Base-by-base conservation (phyloP, 2,329 filamentous ascomycete genomes). In the Coniochaeta ligniaria region DNA sequence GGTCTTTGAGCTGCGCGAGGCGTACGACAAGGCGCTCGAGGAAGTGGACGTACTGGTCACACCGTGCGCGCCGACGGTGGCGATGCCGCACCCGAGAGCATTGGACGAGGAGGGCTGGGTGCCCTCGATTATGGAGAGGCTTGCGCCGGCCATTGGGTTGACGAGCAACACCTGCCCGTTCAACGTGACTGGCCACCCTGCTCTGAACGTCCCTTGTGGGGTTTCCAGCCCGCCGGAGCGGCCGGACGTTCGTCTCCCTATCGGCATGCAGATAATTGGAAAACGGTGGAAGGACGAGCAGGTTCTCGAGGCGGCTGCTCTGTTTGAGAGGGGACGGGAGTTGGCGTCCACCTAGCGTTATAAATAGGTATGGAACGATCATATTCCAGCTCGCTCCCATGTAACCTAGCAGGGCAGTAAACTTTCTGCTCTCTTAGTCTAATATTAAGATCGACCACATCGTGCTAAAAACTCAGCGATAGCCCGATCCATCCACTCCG, bases 171-270 rank as follows among this genome's bases (percentile, higher is more conserved):
- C 79, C 0, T 76, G 74, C 43, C 74, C 77, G 2, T 81, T 82
- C 66, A 81, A 82, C 66, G 69, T 78, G 3, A 80, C 78, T 0
- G 78, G 79, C 0, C 79, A 82, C 70, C 78, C 78, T 6, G 79
- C 73, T 0, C 64, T 82, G 67, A 78, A 70, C 61, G 75, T 81
- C 58, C 79, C 79, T 16, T 76, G 73, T 60, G 65, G 76, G 11
- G 64, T 60, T 14, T 45, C 45, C 16, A 60, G 58, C 3, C 62
- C 43, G 12, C 47, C 59, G 9, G 61, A 62, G 22, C 20, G 63
- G 57, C 59, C 62, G 11, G 50, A 65, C 31, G 56, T 65, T 16
- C 6, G 58, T 17, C 60, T 73, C 17, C 69, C 70, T 0, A 63
- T 72, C 12, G 69, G 69, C 5, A 72, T 73, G 71, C 70, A 73